These are phyloP conservation scores for Cenococcum geophilum DNA, from an alignment of 495 filamentous ascomycete genomes.

Conservation along the genomic window DNA sequence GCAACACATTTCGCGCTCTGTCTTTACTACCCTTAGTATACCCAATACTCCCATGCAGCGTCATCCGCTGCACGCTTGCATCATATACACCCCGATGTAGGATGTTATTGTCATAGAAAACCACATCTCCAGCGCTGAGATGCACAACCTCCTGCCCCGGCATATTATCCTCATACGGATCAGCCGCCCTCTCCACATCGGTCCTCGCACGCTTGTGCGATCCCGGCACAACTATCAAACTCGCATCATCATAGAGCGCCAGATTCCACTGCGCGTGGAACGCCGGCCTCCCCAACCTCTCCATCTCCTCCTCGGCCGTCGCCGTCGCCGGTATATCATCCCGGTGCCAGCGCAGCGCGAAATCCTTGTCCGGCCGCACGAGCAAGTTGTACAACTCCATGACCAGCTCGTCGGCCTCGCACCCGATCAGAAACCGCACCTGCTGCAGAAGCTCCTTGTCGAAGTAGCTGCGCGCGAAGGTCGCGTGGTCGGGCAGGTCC, in stretches of 20 bases:
- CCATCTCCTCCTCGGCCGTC: slow-evolving; percentile 50
- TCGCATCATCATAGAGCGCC: slow-evolving; percentile 60
- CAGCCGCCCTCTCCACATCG: slow-evolving; percentile 54
- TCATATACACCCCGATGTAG: slow-evolving; percentile 72
- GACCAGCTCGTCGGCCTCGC: slow-evolving; percentile 49
- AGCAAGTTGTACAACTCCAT: slow-evolving; percentile 80
- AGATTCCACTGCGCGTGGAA: slow-evolving; percentile 74
- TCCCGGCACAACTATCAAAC: slow-evolving; percentile 64
- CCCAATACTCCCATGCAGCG: slow-evolving; percentile 76
- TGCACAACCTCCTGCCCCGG: slow-evolving; percentile 57
- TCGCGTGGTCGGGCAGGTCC: slow-evolving; percentile 45
- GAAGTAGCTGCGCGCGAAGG: slow-evolving; percentile 64
- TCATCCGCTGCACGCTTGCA: slow-evolving; percentile 54
- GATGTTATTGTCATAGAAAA: slow-evolving; percentile 87
- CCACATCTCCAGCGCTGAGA: slow-evolving; percentile 64
- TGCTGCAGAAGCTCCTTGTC: slow-evolving; percentile 50
- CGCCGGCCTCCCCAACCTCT: slow-evolving; percentile 30
- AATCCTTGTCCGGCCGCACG: slow-evolving; percentile 57
- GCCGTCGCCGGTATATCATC: slow-evolving; percentile 64
- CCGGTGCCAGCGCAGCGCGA: slow-evolving; percentile 69
- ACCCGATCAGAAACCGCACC: slow-evolving; percentile 51
- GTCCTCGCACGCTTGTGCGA: slow-evolving; percentile 63
- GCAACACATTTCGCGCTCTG: slow-evolving; percentile 71
- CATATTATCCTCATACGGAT: slow-evolving; percentile 50
- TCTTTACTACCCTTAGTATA: slow-evolving; percentile 47